A percentile compares a stretch with the other conserved stretches of the same genome.
phyloP scores from a whole-genome alignment of 2,329 filamentous ascomycete genomes.

The Thelonectria discophora region DNA sequence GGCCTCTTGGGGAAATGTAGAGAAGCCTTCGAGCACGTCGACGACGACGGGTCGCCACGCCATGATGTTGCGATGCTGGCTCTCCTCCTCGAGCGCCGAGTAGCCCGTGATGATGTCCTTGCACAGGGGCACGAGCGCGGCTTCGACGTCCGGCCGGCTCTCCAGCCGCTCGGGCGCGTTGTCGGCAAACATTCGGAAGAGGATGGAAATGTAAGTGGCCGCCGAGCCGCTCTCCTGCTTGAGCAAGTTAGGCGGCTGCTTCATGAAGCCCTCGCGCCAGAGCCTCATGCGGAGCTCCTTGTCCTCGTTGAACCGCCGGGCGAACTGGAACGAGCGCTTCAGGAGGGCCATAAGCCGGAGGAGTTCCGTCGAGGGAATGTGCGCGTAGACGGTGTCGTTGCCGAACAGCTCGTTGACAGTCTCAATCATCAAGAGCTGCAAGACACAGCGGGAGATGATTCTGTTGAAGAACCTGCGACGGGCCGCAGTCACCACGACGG shows the following conservation, averaged over 20 bases:
- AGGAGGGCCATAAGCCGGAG: slow-evolving; percentile 91
- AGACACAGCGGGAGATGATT: slow-evolving; percentile 97
- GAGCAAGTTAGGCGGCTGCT: slow-evolving; percentile 94
- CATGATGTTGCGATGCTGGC: slow-evolving; percentile 94
- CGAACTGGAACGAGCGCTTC: slow-evolving; percentile 96
- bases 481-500: slow-evolving; percentile 90
- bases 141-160: slow-evolving; percentile 84
- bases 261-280: slow-evolving; percentile 99
- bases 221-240: slow-evolving; percentile 96
- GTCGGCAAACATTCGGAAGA: slow-evolving; percentile 98
- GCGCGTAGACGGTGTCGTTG: slow-evolving; percentile 91
- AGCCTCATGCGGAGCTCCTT: slow-evolving; percentile 93
- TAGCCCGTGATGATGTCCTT: slow-evolving; percentile 92
- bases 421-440: slow-evolving; percentile 99
- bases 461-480: slow-evolving; percentile 97
- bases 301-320: slow-evolving; percentile 96
- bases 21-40: slow-evolving; percentile 93
- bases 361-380: slow-evolving; percentile 90
- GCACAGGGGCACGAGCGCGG: slow-evolving; percentile 91
- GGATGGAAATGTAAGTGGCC: slow-evolving; percentile 92
- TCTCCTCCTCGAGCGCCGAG: slow-evolving; percentile 89
- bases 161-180: slow-evolving; percentile 82
- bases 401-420: slow-evolving; percentile 99
- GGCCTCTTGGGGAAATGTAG: slow-evolving; percentile 79
- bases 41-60: slow-evolving; percentile 98